Evolutionary conservation across 2,329 filamentous ascomycete species (phyloP).

Genomic region (Colletotrichum theobromicola): DNA sequence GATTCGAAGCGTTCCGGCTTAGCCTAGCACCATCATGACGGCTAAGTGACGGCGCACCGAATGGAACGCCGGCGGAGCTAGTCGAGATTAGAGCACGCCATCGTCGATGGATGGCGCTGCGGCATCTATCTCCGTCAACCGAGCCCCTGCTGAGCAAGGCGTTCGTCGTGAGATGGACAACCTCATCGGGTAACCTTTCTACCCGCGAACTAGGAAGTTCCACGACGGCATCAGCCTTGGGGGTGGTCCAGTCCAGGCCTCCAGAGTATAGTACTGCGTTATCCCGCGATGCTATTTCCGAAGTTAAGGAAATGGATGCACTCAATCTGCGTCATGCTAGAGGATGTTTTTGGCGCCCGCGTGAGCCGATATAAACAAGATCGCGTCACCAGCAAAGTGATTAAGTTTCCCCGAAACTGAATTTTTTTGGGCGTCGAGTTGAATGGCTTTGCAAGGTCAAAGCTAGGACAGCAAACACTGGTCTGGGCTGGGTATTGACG

Average conservation of each 20-base stretch:
- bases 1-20: not conserved
- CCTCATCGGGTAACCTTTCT: not conserved
- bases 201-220: not conserved
- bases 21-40: not conserved
- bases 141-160: not conserved
- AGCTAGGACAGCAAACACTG: slow-evolving; percentile 2
- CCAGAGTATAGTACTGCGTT: not conserved
- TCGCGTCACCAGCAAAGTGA: slow-evolving; percentile 7
- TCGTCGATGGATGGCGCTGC: not conserved
- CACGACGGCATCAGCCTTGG: not conserved
- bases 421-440: not conserved
- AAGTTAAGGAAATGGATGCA: not conserved
- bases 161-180: slow-evolving; percentile 12
- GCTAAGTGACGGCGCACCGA: not conserved
- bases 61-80: not conserved
- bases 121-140: not conserved
- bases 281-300: not conserved
- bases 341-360: not conserved
- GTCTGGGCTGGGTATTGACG: not conserved
- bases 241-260: not conserved
- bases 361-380: not conserved
- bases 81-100: not conserved
- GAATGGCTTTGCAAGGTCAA: slow-evolving; percentile 16
- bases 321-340: slow-evolving; percentile 8
- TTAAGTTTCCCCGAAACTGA: slow-evolving; percentile 14